These are phyloP conservation scores for Cordyceps fumosorosea DNA, from an alignment of 2,329 filamentous ascomycete genomes.

Conservation along the genomic window DNA sequence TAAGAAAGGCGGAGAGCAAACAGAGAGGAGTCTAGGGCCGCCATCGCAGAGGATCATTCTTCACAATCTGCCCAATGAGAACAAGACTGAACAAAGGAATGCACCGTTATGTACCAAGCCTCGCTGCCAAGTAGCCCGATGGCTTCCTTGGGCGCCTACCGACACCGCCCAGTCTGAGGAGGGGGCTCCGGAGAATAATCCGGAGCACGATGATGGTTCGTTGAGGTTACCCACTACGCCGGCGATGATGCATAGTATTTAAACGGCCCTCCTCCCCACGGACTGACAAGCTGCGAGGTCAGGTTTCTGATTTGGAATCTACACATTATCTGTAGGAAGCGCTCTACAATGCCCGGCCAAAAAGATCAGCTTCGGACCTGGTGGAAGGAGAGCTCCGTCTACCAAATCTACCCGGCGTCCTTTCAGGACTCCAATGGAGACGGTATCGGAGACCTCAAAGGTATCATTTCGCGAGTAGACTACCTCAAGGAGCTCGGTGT, in stretches of 20 bases:
- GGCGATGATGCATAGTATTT: not conserved
- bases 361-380: constrained; percentile 31
- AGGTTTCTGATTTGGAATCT: not conserved
- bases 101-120: not conserved
- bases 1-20: constrained; percentile 6
- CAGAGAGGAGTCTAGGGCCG: not conserved
- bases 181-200: not conserved
- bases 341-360: constrained; percentile 8
- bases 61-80: not conserved
- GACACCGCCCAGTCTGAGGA: not conserved
- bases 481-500: constrained; percentile 50
- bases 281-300: not conserved
- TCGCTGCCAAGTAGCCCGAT: not conserved
- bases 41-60: not conserved
- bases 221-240: not conserved
- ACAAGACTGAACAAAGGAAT: not conserved
- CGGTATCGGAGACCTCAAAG: constrained; percentile 50
- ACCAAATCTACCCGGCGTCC: constrained; percentile 57
- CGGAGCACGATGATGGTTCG: not conserved
- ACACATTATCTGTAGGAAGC: not conserved
- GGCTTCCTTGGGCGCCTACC: not conserved
- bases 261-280: not conserved
- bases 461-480: constrained; percentile 50
- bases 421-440: constrained; percentile 53
- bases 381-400: constrained; percentile 57